Conservation (phyloP, 2,329 filamentous ascomycete species). For the Pseudopyrenochaeta lycopersici region DNA sequence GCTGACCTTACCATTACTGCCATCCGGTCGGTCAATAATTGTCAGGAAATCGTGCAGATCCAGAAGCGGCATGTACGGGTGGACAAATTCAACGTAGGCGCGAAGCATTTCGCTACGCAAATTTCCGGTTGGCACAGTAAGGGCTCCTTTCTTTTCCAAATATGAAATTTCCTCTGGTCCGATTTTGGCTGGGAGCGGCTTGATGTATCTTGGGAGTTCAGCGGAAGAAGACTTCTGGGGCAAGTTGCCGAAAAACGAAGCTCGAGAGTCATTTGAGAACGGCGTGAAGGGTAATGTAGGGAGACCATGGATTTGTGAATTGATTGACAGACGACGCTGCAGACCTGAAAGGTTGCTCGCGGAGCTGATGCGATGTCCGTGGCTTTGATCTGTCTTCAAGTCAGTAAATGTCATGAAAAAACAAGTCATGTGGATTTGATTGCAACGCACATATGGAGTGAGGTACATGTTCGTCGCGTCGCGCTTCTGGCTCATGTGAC, state of each 20-base stretch:
- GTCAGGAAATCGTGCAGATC: conserved; percentile 70
- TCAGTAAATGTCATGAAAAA: conserved; percentile 27
- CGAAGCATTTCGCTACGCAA: conserved; percentile 84
- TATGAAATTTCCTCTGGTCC: conserved; percentile 84
- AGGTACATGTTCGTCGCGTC: conserved; percentile 67
- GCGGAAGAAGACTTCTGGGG: conserved; percentile 55
- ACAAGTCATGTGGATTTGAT: neutral
- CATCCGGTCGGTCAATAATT: conserved; percentile 72
- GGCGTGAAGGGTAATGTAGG: conserved; percentile 49
- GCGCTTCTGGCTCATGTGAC: conserved; percentile 58
- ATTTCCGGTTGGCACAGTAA: conserved; percentile 74
- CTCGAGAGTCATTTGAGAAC: conserved; percentile 38
- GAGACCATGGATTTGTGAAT: conserved; percentile 44
- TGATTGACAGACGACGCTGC: conserved; percentile 57
- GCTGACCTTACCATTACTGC: conserved; percentile 76
- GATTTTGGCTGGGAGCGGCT: conserved; percentile 79
- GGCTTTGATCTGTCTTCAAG: conserved; percentile 56
- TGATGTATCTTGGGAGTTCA: conserved; percentile 74
- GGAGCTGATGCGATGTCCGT: conserved; percentile 52
- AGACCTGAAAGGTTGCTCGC: conserved; percentile 52
- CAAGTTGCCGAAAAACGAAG: conserved; percentile 57
- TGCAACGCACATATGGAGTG: conserved; percentile 68
- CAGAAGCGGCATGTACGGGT: conserved; percentile 92
- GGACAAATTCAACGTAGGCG: conserved; percentile 86
- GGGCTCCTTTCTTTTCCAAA: conserved; percentile 82